Evolutionary conservation across 371 early-diverging fungal genomes (phyloP).

Genomic region (Quaeritorhiza haematococci): DNA sequence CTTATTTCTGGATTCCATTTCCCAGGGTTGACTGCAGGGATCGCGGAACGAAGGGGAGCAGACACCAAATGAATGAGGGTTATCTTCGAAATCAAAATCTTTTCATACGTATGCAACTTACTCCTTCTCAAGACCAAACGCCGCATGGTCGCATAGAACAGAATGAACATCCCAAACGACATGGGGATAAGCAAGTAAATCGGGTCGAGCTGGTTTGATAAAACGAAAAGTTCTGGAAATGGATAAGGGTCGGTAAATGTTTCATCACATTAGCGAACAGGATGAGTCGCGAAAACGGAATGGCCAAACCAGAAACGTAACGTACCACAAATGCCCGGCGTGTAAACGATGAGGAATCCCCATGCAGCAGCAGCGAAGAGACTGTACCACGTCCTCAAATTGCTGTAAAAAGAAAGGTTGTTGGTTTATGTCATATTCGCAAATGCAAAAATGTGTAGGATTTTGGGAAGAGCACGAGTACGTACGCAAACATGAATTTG

Average conservation of each 20-base stretch:
- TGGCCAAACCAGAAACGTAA: background rate
- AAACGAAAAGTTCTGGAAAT: conserved; percentile 28
- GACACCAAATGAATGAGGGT: too few species aligned
- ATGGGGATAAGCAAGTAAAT: conserved; percentile 72
- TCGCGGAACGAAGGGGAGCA: too few species aligned
- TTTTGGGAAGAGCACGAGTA: conserved; percentile 6
- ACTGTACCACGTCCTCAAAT: conserved; percentile 23
- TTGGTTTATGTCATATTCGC: background rate
- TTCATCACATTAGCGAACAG: background rate
- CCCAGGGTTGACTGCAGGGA: too few species aligned
- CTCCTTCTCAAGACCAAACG: conserved; percentile 49
- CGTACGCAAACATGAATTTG: conserved; percentile 28
- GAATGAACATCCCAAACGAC: conserved; percentile 68
- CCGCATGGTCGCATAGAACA: conserved; percentile 68
- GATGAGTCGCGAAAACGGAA: background rate
- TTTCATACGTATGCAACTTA: too few species aligned
- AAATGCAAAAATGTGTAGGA: conserved; percentile 1
- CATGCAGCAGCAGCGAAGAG: conserved; percentile 24
- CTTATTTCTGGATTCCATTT: too few species aligned
- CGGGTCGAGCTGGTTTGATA: conserved; percentile 28
- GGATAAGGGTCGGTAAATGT: conserved; percentile 2
- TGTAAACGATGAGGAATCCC: conserved; percentile 36
- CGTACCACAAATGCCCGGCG: conserved; percentile 35
- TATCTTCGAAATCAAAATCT: too few species aligned
- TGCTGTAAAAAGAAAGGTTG: conserved; percentile 11